These are phyloP conservation scores for Pyrenophora tritici-repentis DNA, from an alignment of 2,329 filamentous ascomycete genomes.

Conservation along the genomic window DNA sequence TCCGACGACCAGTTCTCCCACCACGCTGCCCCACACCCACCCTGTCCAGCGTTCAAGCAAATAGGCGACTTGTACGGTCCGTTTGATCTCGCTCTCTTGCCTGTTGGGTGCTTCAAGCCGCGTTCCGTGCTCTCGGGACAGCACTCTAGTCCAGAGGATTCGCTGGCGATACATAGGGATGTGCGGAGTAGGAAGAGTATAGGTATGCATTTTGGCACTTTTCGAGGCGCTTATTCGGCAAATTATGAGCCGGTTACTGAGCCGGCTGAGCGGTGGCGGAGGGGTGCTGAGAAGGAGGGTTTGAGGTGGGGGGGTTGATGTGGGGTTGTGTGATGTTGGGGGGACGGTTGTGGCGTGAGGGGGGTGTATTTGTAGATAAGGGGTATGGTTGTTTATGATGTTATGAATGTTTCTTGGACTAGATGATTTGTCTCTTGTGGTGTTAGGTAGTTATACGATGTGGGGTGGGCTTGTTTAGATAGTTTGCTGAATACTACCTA, in stretches of 20 bases:
- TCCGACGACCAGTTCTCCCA: slow-evolving; percentile 38
- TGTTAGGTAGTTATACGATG: not conserved
- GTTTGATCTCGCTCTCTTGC: slow-evolving; percentile 56
- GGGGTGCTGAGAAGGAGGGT: slow-evolving; percentile 51
- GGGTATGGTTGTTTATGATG: no score
- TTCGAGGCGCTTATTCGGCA: slow-evolving; percentile 52
- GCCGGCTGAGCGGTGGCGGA: slow-evolving; percentile 53
- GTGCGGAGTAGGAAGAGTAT: slow-evolving; percentile 54
- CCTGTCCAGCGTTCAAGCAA: slow-evolving; percentile 56
- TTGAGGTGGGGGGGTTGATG: slow-evolving; percentile 45
- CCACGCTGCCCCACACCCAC: slow-evolving; percentile 43
- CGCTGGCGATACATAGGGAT: slow-evolving; percentile 54
- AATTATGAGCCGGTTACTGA: slow-evolving; percentile 57
- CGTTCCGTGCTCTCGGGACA: slow-evolving; percentile 51
- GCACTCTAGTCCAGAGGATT: slow-evolving; percentile 56
- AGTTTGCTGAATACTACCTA: not conserved
- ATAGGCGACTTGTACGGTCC: slow-evolving; percentile 54
- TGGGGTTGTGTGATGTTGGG: slow-evolving; percentile 53
- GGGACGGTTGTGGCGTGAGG: slow-evolving; percentile 52
- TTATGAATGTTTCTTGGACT: no score
- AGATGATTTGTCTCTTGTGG: no score
- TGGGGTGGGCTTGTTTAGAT: not conserved
- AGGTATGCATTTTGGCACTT: slow-evolving; percentile 59
- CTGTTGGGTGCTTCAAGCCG: slow-evolving; percentile 56
- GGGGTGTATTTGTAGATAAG: not conserved